A percentile compares a stretch with the other conserved stretches of the same genome.
These are phyloP conservation scores for Penicillium paxilli DNA, from an alignment of 495 filamentous ascomycete species.

Conservation along the genomic window DNA sequence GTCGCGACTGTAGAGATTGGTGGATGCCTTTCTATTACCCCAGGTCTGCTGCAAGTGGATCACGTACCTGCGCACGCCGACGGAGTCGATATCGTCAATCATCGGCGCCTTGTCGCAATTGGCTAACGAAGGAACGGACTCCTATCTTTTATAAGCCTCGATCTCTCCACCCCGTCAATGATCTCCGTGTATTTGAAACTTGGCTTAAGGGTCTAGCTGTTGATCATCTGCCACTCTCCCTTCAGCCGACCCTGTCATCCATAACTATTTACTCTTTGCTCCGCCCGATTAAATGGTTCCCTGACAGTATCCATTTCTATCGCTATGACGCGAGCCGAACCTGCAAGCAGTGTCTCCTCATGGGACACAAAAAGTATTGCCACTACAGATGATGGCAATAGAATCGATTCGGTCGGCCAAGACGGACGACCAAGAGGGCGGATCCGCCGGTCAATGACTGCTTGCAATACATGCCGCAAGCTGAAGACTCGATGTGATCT, in stretches of 20 bases:
- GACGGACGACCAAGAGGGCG: constrained; percentile 36
- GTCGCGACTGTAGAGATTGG: constrained; percentile 20
- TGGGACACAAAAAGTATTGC: constrained; percentile 35
- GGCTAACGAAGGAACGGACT: constrained; percentile 11
- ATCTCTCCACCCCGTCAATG: constrained; percentile 22
- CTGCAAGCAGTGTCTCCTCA: constrained; percentile 21
- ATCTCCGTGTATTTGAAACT: constrained; percentile 20
- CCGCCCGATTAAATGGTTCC: constrained; percentile 14
- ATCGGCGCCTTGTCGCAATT: constrained; percentile 31
- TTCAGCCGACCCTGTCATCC: background rate
- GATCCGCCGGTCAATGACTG: constrained; percentile 45
- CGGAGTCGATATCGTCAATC: constrained; percentile 32
- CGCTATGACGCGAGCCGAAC: constrained; percentile 35
- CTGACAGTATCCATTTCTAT: background rate
- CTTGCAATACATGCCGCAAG: constrained; percentile 46
- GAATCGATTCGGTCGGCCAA: constrained; percentile 27
- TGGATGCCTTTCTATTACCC: constrained; percentile 28
- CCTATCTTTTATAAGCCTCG: constrained; percentile 30
- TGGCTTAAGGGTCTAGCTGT: constrained; percentile 15
- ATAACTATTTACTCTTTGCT: background rate
- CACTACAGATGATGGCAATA: constrained; percentile 26
- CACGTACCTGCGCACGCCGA: constrained; percentile 32
- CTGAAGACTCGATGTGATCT: constrained; percentile 44
- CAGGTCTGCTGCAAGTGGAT: constrained; percentile 28
- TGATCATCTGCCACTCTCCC: constrained; percentile 11